phyloP scores from a whole-genome alignment of 2,329 filamentous ascomycete species.

The Pestalotiopsis sp. region DNA sequence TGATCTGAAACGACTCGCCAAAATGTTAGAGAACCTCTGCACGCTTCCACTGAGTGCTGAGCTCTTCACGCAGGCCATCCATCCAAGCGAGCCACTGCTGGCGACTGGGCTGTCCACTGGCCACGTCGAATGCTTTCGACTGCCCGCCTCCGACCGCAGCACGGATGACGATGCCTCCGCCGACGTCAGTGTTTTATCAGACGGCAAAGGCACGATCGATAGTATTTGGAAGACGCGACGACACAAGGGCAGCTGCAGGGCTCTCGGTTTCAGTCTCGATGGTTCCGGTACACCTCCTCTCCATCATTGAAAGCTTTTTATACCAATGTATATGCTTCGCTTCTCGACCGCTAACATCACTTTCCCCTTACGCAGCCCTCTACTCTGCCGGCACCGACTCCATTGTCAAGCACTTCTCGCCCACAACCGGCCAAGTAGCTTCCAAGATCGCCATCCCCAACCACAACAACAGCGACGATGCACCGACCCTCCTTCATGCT shows the following conservation, averaged over 20 bases:
- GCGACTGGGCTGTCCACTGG: slow-evolving; percentile 84
- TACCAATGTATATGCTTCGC: background rate
- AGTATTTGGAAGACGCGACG: slow-evolving; percentile 83
- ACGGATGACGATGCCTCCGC: slow-evolving; percentile 53
- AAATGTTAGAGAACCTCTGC: slow-evolving; percentile 91
- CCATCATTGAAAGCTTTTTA: background rate
- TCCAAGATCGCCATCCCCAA: slow-evolving; percentile 80
- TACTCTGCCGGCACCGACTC: slow-evolving; percentile 67
- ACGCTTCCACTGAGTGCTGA: slow-evolving; percentile 84
- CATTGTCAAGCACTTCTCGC: slow-evolving; percentile 60
- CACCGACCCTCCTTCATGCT: slow-evolving; percentile 79
- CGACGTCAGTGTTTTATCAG: slow-evolving; percentile 51
- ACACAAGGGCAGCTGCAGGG: slow-evolving; percentile 92
- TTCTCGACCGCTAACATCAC: background rate
- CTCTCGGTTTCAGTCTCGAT: slow-evolving; percentile 76
- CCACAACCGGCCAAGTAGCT: slow-evolving; percentile 66
- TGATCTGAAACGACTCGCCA: slow-evolving; percentile 2
- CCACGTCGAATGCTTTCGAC: slow-evolving; percentile 81
- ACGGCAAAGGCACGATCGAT: slow-evolving; percentile 76
- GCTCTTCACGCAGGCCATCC: slow-evolving; percentile 84
- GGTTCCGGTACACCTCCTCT: slow-evolving; percentile 64
- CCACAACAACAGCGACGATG: slow-evolving; percentile 58
- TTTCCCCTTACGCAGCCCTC: slow-evolving; percentile 40
- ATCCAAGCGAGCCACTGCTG: slow-evolving; percentile 81
- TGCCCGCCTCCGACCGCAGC: slow-evolving; percentile 57